Conservation (phyloP, 2,329 filamentous ascomycete genomes). For the Pseudopyrenochaeta lycopersici region DNA sequence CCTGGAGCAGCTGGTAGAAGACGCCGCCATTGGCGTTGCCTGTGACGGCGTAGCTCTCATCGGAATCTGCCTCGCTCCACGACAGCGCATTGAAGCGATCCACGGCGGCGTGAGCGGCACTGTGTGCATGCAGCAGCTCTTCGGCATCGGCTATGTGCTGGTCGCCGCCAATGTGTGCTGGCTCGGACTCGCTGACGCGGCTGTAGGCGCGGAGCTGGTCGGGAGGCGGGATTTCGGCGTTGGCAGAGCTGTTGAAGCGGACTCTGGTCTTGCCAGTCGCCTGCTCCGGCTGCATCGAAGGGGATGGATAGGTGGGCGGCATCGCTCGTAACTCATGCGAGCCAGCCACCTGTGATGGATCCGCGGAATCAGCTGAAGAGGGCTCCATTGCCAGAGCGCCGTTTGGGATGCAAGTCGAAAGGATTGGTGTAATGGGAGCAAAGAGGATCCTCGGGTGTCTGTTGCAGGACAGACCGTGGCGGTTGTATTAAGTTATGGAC, state of each 20-base stretch:
- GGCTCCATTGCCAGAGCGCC: slow-evolving; percentile 24
- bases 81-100: slow-evolving; percentile 7
- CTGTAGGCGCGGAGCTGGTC: slow-evolving; percentile 18
- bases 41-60: slow-evolving; percentile 35
- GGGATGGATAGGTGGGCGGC: slow-evolving; percentile 9
- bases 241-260: slow-evolving; percentile 40
- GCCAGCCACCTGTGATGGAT: slow-evolving; percentile 15
- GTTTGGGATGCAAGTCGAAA: not conserved
- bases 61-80: slow-evolving; percentile 15
- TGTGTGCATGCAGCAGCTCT: slow-evolving; percentile 32
- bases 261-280: slow-evolving; percentile 26
- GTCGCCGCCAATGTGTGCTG: slow-evolving; percentile 15
- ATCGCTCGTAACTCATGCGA: slow-evolving; percentile 15
- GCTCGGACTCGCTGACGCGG: slow-evolving; percentile 23
- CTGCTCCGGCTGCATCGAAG: slow-evolving; percentile 19
- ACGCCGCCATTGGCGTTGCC: slow-evolving; percentile 40
- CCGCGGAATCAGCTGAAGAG: slow-evolving; percentile 19
- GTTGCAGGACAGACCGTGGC: not conserved
- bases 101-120: slow-evolving; percentile 1
- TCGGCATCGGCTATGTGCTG: slow-evolving; percentile 29
- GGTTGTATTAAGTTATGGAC: not conserved
- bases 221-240: slow-evolving; percentile 27
- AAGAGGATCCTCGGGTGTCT: not conserved
- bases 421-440: not conserved
- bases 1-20: slow-evolving; percentile 44